Base-by-base conservation (phyloP, 129 eudicot genomes). In the Pulicaria dysenterica region DNA sequence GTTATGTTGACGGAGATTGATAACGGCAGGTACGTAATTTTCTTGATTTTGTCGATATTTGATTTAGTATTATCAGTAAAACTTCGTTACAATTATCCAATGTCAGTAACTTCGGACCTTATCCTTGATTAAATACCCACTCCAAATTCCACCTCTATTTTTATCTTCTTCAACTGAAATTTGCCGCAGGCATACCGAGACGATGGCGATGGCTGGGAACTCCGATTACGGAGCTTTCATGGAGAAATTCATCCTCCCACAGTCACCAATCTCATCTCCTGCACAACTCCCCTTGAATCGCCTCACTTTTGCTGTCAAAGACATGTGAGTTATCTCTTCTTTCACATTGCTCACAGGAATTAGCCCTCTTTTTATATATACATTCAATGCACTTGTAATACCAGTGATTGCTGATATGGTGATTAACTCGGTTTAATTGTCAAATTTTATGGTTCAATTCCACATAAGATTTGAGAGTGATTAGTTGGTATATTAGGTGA, bases 301-400 rank as follows among this genome's bases (percentile, higher is more conserved):
- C 70, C 95, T 94, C 76, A 85, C 95, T 38, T 94, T 94, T 77
- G 92, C 95, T 12, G 89, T 94, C 65, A 94, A 94, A 85, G 98
- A 94, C 69, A 87, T 94, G 98, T 87, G 4, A 80, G 92, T 74
- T 74, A 62, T 5, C 49, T 54, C 19, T 17, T 31, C 65, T 5
- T 43, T 14, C 54, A 2, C 57, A 56, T 42, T 45, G 10, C 5
- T 63, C 47, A 38, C 48, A 6, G 5, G 16, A 24, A 41, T 48
- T 73, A 39, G 5, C 19, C 40, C 14, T 75, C 48, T 38, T 3
- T 8, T 7, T 3, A 3, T 37, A 11, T 17, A 14, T 50, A 6
- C 31, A 24, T 15, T 50, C 8, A 36, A 10, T 5, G 36, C n/a
- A 13, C 60, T 17, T 13, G 16, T 39, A 24, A 53, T 53, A 42